phyloP scores from a whole-genome alignment of 177 flowering plant genomes.

The Vitis hybrid region DNA sequence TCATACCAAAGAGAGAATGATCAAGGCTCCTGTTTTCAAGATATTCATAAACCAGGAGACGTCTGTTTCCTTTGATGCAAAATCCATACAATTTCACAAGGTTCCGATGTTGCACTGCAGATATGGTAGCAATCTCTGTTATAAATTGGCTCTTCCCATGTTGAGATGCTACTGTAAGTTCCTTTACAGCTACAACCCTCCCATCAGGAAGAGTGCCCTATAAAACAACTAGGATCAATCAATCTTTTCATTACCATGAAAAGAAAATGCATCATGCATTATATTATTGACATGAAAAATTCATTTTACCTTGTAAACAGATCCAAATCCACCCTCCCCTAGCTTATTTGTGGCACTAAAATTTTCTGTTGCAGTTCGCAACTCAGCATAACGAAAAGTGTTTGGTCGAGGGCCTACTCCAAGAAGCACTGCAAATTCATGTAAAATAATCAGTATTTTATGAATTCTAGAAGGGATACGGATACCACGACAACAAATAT shows the following conservation, averaged over 20 bases:
- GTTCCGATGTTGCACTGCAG: constrained; percentile 32
- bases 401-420: constrained; percentile 25
- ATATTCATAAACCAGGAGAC: constrained; percentile 33
- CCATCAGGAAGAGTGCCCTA: constrained; percentile 37
- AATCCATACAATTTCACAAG: constrained; percentile 35
- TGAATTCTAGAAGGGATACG: too few species aligned
- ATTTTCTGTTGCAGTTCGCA: constrained; percentile 45
- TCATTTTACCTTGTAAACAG: constrained; percentile 47
- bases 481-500: not conserved
- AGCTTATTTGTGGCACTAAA: constrained; percentile 45
- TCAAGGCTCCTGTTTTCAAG: constrained; percentile 33
- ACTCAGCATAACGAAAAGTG: constrained; percentile 38
- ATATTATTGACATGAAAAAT: not conserved
- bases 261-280: not conserved
- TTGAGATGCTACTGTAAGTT: constrained; percentile 26
- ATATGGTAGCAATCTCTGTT: constrained; percentile 32
- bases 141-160: constrained; percentile 30
- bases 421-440: constrained; percentile 21
- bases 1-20: constrained; percentile 31
- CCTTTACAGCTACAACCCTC: constrained; percentile 28
- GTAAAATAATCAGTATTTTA: not conserved
- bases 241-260: not conserved
- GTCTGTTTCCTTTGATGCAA: constrained; percentile 24
- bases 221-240: not conserved
- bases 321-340: constrained; percentile 65